These are phyloP conservation scores for Inonotus hispidus DNA, from an alignment of 1,284 basidiomycete genomes.

Conservation along the genomic window DNA sequence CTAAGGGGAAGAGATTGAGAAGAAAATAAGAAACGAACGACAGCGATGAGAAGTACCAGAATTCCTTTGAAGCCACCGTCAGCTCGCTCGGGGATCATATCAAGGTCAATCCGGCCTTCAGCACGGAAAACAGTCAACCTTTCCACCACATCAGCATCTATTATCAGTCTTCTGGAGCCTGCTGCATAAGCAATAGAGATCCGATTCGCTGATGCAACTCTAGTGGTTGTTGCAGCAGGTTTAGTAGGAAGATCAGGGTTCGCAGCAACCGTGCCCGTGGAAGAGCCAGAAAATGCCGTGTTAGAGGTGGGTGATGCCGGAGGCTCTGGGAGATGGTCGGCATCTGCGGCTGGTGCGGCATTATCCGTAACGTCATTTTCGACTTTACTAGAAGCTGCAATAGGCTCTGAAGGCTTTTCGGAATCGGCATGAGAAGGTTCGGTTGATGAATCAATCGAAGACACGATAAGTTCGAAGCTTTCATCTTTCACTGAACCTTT, in stretches of 20 bases:
- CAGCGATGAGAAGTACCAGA: conserved; percentile 42
- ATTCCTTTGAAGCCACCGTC: conserved; percentile 65
- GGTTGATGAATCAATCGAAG: conserved; percentile 5
- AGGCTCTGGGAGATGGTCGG: conserved; percentile 50
- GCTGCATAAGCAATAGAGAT: conserved; percentile 93
- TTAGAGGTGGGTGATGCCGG: conserved; percentile 51
- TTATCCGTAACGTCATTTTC: conserved; percentile 19
- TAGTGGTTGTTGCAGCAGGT: conserved; percentile 22
- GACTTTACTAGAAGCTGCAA: conserved; percentile 8
- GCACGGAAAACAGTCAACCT: conserved; percentile 75
- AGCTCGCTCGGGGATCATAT: conserved; percentile 52
- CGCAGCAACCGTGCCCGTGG: conserved; percentile 34
- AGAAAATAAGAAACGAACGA: conserved; percentile 6
- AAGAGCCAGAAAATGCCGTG: conserved; percentile 43
- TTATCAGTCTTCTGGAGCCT: conserved; percentile 78
- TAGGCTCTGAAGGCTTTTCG: conserved; percentile 13
- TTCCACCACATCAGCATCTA: conserved; percentile 85
- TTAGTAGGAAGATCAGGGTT: conserved; percentile 18
- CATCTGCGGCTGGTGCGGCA: conserved; percentile 25
- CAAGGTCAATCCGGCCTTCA: conserved; percentile 83
- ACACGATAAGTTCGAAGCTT: conserved; percentile 3
- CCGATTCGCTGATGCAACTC: conserved; percentile 66
- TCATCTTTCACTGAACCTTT: neutral
- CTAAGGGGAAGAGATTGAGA: conserved; percentile 34
- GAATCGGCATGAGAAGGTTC: conserved; percentile 18